Evolutionary conservation across 2,329 filamentous ascomycete species (phyloP), one percentile per base, ranked within the genome.

Genomic region (Helotiales sp.): DNA sequence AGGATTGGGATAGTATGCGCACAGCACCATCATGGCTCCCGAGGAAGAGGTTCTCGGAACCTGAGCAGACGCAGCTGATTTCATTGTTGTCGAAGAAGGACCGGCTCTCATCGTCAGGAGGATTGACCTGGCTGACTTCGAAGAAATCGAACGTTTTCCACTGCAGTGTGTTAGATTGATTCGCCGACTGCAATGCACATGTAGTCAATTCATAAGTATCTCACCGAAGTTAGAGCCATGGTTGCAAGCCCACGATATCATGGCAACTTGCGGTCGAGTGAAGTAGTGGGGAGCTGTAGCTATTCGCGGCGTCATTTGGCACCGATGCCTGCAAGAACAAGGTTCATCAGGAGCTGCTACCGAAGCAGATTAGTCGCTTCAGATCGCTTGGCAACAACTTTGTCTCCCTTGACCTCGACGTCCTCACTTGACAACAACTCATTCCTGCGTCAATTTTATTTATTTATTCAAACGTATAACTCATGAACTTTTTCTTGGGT

Each of bases 131-230:
- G 78, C 89, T 89, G 79, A 97, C 93, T 82, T 97, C 93, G 87
- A 99, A 98, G 89, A 99, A 99, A 86, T 97, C 94, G 84, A 99
- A 99, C 74, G 91, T 90, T 91, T 97, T 97, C 95, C 96, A 98
- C 95, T 78, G 50, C n/a, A 32, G 11, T 47, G 40, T 54, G 30
- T 69, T 68, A 70, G 63, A 24, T 45, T 28, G 37, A 30, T 15
- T 13, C 24, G 22, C 17, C 24, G 20, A 11, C 3, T 40, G 13
- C 5, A 15, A 20, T 1, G 30, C 20, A 34, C 6, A 7, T 40
- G n/a, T 13, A 15, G 59, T 17, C n/a, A n/a, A 47, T 15, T 34
- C 17, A 24, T 32, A 11, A 2, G 17, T 3, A 52, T 45, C 65
- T 57, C 60, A 75, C 73, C 63, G 73, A 75, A 70, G 67, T 71